These are phyloP conservation scores for Fusarium circinatum DNA, from an alignment of 2,329 filamentous ascomycete genomes.

Conservation along the genomic window DNA sequence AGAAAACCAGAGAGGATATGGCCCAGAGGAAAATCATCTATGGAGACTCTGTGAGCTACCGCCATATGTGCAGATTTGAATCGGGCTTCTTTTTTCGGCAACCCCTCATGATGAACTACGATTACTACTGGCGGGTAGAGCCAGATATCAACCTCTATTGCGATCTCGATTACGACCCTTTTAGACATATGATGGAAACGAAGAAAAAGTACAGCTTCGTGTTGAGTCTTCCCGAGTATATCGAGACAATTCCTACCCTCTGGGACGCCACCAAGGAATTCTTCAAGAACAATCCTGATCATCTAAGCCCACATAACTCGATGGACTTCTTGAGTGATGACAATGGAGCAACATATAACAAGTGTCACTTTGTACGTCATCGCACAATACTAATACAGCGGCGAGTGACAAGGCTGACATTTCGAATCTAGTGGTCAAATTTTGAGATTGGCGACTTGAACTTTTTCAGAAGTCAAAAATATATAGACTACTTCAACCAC, in stretches of 20 bases:
- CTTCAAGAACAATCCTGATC: not conserved
- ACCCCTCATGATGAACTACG: not conserved
- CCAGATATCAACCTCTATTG: not conserved
- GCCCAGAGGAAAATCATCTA: not conserved
- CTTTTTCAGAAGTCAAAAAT: not conserved
- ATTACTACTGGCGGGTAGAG: not conserved
- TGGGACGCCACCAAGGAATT: not conserved
- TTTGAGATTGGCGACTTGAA: not conserved
- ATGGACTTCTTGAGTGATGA: not conserved
- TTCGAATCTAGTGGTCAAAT: not conserved
- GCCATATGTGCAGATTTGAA: not conserved
- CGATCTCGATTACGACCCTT: not conserved
- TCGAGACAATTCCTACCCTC: not conserved
- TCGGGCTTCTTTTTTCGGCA: not conserved
- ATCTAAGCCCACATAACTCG: not conserved
- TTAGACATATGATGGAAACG: not conserved
- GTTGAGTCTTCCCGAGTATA: not conserved
- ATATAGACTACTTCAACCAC: not conserved
- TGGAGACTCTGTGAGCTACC: not conserved
- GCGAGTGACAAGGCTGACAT: not conserved
- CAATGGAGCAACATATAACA: not conserved
- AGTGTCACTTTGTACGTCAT: not conserved
- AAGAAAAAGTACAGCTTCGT: not conserved
- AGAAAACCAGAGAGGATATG: not conserved
- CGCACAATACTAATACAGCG: not conserved